Conservation (phyloP, 1,139 yeast genomes). For the Kluyveromyces marxianus region DNA sequence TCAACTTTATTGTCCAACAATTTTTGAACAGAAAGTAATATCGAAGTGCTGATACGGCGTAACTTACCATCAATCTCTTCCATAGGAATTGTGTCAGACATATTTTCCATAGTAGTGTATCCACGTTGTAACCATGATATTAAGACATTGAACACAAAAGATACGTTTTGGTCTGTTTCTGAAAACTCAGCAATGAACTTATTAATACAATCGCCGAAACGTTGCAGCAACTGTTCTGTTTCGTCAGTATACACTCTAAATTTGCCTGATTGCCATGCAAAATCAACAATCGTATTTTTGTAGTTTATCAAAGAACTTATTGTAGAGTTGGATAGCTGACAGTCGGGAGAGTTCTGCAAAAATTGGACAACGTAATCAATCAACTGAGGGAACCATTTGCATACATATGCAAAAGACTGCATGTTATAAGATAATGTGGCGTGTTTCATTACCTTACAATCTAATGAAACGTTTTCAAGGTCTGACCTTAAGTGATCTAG, state of each 20-base stretch:
- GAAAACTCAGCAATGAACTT: slow-evolving; percentile 13
- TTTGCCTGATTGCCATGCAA: slow-evolving; percentile 9
- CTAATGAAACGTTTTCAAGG: slow-evolving; percentile 17
- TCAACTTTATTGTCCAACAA: slow-evolving; percentile 34
- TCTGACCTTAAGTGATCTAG: slow-evolving; percentile 16
- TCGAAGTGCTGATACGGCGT: slow-evolving; percentile 49
- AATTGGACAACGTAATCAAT: slow-evolving; percentile 39
- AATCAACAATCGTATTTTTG: slow-evolving; percentile 11
- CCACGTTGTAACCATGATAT: slow-evolving; percentile 34
- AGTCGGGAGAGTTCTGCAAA: slow-evolving; percentile 5
- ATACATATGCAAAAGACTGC: slow-evolving; percentile 9
- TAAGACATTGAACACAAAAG: slow-evolving; percentile 34
- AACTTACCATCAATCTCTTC: slow-evolving; percentile 41
- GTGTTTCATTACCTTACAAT: slow-evolving; percentile 14
- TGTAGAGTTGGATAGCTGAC: slow-evolving; percentile 9
- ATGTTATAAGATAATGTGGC: slow-evolving; percentile 9
- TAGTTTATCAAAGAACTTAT: slow-evolving; percentile 16
- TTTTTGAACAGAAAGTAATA: slow-evolving; percentile 63
- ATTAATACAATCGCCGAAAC: slow-evolving; percentile 20
- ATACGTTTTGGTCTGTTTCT: background rate
- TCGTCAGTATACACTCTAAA: slow-evolving; percentile 15
- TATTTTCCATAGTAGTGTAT: slow-evolving; percentile 9
- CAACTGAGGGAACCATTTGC: slow-evolving; percentile 43
- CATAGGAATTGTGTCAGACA: slow-evolving; percentile 18
- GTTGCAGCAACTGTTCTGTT: slow-evolving; percentile 18